Evolutionary conservation across 2,329 filamentous ascomycete species (phyloP).

Genomic region (Xylogone sp.): DNA sequence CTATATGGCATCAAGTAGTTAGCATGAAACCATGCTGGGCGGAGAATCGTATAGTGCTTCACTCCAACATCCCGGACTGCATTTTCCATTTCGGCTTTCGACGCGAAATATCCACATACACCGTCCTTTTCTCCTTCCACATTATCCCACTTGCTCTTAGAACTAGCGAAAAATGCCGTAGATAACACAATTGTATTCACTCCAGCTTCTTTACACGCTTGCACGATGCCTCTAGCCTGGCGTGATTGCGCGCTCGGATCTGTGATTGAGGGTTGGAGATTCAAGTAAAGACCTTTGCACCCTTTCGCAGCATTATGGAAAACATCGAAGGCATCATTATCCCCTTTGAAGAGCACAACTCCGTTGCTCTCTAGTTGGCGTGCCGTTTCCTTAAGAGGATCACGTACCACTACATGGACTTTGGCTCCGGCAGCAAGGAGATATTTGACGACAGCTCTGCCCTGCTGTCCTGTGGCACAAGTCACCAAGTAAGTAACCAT

Average conservation of each 20-base stretch:
- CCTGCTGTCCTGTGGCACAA: conserved; percentile 2
- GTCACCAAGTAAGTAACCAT: conserved; percentile 1
- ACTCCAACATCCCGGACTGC: conserved; percentile 7
- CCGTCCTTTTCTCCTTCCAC: background rate
- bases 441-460: conserved; percentile 23
- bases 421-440: conserved; percentile 31
- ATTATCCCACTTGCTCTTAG: background rate
- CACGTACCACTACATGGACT: conserved; percentile 33
- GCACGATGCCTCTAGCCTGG: conserved; percentile 10
- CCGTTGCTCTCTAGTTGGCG: conserved; percentile 18
- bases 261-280: conserved; percentile 8
- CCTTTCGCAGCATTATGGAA: conserved; percentile 30
- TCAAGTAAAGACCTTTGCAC: conserved; percentile 20
- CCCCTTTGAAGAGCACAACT: conserved; percentile 33
- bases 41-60: conserved; percentile 10
- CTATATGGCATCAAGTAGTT: conserved; percentile 7
- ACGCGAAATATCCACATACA: conserved; percentile 2
- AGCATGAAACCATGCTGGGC: conserved; percentile 5
- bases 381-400: conserved; percentile 26
- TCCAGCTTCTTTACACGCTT: conserved; percentile 4
- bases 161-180: conserved; percentile 2
- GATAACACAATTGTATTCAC: conserved; percentile 9
- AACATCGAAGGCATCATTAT: conserved; percentile 28
- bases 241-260: conserved; percentile 2
- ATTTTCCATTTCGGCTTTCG: conserved; percentile 9